Conservation (phyloP, 1,284 basidiomycete genomes). For the Ustilago cynodontis region DNA sequence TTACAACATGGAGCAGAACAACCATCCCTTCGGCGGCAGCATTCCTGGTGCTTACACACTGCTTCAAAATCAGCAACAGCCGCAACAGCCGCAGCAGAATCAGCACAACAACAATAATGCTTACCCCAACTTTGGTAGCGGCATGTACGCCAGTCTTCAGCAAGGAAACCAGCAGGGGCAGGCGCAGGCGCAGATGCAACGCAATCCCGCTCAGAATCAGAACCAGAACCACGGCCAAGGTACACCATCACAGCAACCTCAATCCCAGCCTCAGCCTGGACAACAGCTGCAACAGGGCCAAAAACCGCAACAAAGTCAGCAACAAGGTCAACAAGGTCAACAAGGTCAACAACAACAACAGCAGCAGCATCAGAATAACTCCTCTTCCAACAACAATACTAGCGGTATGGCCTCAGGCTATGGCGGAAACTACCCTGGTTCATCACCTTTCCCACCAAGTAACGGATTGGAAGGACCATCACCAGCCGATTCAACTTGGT, state of each 20-base stretch:
- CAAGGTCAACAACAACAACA: constrained; percentile 12
- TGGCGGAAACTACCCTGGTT: constrained; percentile 17
- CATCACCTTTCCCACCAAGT: constrained; percentile 32
- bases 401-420: constrained; percentile 18
- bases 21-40: constrained; percentile 57
- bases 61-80: constrained; percentile 42
- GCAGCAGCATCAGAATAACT: constrained; percentile 14
- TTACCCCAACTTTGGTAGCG: constrained; percentile 18
- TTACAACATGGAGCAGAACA: constrained; percentile 45
- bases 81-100: constrained; percentile 18
- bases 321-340: constrained; percentile 13
- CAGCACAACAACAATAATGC: constrained; percentile 22
- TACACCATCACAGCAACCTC: constrained; percentile 20
- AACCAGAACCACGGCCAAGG: constrained; percentile 13
- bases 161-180: constrained; percentile 21
- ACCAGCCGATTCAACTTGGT: constrained; percentile 59
- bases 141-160: constrained; percentile 26
- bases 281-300: constrained; percentile 14
- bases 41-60: constrained; percentile 59
- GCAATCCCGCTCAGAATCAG: constrained; percentile 15
- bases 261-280: constrained; percentile 16
- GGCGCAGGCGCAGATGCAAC: constrained; percentile 31
- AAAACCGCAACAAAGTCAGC: not conserved
- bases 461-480: constrained; percentile 46
- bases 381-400: constrained; percentile 15